phyloP scores from a whole-genome alignment of 768 basidiomycete genomes.

The Boletellus emodensis region DNA sequence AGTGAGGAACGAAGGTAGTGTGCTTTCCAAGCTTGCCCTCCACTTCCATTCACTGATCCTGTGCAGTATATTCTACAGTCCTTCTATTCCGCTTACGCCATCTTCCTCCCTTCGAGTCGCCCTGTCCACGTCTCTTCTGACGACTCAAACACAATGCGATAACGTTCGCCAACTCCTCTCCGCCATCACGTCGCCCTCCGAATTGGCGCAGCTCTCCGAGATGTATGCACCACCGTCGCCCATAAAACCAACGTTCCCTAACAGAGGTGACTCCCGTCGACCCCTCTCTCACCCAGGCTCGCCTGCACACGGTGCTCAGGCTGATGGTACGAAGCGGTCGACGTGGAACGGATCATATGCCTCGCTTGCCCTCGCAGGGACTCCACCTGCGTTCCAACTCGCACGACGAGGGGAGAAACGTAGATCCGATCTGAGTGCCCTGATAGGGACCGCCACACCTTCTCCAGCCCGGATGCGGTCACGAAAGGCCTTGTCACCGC shows the following conservation, averaged over 20 bases:
- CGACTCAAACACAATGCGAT: constrained; percentile 77
- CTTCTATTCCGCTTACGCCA: constrained; percentile 34
- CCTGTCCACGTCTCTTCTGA: constrained; percentile 68
- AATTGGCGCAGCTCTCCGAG: constrained; percentile 74
- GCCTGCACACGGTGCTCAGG: constrained; percentile 13
- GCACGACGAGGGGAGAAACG: constrained; percentile 48
- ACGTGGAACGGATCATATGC: constrained; percentile 75
- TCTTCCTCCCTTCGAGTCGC: constrained; percentile 53
- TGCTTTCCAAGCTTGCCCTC: not conserved
- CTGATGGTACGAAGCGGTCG: constrained; percentile 43
- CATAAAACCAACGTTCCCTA: constrained; percentile 21
- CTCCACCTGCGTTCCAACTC: constrained; percentile 40
- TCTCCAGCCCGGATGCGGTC: constrained; percentile 25
- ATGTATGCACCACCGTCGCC: constrained; percentile 88
- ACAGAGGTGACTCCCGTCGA: constrained; percentile 30
- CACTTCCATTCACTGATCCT: constrained; percentile 1
- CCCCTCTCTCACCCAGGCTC: constrained; percentile 44
- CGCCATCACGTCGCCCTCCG: constrained; percentile 67
- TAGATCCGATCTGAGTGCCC: constrained; percentile 48
- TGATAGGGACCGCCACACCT: constrained; percentile 37
- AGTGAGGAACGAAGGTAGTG: constrained; percentile 64
- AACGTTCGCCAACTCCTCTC: constrained; percentile 75
- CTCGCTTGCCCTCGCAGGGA: constrained; percentile 45
- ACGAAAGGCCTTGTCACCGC: constrained; percentile 41
- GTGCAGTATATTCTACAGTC: constrained; percentile 36